Conservation (phyloP, 2,329 filamentous ascomycete genomes). For the Aspergillus piperis region DNA sequence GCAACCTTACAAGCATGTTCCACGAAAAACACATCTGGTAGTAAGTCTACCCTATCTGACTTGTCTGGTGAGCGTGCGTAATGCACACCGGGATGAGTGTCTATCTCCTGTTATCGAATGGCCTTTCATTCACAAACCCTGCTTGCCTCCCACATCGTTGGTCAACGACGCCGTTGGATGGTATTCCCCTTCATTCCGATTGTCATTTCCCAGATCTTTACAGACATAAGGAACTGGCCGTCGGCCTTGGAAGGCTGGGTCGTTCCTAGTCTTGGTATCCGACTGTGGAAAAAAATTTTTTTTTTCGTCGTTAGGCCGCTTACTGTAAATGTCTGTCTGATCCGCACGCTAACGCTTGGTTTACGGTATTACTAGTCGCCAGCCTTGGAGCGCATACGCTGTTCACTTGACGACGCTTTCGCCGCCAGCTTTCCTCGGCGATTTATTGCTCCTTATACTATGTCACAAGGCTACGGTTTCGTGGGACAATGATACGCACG, state of each 20-base stretch:
- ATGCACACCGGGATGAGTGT: not conserved
- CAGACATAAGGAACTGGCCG: not conserved
- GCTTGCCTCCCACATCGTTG: not conserved
- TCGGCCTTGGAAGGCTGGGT: not conserved
- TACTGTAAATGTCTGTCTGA: not conserved
- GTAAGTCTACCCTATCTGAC: constrained; percentile 59
- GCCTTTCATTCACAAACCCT: not conserved
- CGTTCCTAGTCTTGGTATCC: not conserved
- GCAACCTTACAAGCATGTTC: constrained; percentile 88
- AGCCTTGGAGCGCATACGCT: constrained; percentile 91
- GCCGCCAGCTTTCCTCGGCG: constrained; percentile 78
- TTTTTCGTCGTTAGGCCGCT: not conserved
- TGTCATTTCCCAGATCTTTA: not conserved
- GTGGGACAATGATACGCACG: constrained; percentile 58
- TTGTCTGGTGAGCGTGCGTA: not conserved
- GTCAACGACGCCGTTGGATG: not conserved
- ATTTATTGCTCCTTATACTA: constrained; percentile 70
- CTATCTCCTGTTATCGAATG: not conserved
- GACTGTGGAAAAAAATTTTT: not conserved
- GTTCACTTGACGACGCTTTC: constrained; percentile 91
- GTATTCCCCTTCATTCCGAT: not conserved
- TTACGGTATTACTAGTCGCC: constrained; percentile 61
- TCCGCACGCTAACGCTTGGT: constrained; percentile 29
- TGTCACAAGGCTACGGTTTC: constrained; percentile 68
- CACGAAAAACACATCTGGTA: constrained; percentile 80